Percentiles rank a stretch among this genome's conserved stretches.
Evolutionary conservation across 805 yeast species (phyloP).

Genomic region (Wilhelminamyces savonicus): DNA sequence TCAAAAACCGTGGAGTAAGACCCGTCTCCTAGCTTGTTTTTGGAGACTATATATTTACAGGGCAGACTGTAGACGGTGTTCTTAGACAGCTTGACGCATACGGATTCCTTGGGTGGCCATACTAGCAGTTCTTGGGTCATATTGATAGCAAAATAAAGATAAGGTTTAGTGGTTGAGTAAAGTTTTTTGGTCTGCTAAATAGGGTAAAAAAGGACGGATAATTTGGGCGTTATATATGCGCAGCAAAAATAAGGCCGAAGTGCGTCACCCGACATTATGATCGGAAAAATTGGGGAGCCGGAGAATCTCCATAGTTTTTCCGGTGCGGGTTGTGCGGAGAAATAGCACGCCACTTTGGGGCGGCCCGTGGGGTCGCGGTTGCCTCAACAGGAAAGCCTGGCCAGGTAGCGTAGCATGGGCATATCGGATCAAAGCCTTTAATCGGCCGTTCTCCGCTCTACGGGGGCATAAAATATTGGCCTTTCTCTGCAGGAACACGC

Average conservation of each 20-base stretch:
- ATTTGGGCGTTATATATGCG: neutral
- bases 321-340: too few species aligned
- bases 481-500: too few species aligned
- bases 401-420: too few species aligned
- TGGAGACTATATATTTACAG: slow-evolving; percentile 28
- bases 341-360: too few species aligned
- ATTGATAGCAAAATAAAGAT: neutral
- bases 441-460: too few species aligned
- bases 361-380: too few species aligned
- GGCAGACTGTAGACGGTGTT: slow-evolving; percentile 11
- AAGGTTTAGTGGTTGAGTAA: too few species aligned
- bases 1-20: slow-evolving; percentile 46
- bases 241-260: neutral
- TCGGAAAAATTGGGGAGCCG: neutral
- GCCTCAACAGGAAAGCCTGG: too few species aligned
- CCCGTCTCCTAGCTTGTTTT: slow-evolving; percentile 29
- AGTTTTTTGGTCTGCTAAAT: too few species aligned
- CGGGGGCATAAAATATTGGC: too few species aligned
- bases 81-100: slow-evolving; percentile 7
- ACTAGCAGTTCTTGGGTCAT: slow-evolving; percentile 2
- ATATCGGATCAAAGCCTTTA: too few species aligned
- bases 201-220: neutral
- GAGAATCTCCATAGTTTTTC: too few species aligned
- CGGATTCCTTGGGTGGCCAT: slow-evolving; percentile 19
- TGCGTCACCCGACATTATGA: slow-evolving; percentile 1